Evolutionary conservation across 2,329 filamentous ascomycete genomes (phyloP).

Genomic region (Alternaria gansuensis): DNA sequence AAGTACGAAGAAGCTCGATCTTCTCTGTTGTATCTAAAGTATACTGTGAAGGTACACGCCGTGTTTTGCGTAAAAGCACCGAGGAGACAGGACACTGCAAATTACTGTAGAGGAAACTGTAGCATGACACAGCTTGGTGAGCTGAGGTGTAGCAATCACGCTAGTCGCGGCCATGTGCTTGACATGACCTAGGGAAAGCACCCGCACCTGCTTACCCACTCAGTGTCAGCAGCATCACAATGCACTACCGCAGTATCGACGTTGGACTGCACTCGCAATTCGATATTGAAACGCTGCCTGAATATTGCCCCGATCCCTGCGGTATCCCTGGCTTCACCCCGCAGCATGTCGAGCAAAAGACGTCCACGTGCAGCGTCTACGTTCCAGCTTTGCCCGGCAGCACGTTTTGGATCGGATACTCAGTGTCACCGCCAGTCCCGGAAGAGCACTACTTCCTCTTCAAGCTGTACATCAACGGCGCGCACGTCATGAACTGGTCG

Average conservation of each 20-base stretch:
- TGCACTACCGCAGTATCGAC: constrained; percentile 52
- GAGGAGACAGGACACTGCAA: background rate
- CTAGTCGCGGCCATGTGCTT: background rate
- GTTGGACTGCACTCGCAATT: constrained; percentile 55
- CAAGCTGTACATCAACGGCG: constrained; percentile 56
- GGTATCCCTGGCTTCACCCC: constrained; percentile 20
- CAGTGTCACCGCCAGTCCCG: constrained; percentile 43
- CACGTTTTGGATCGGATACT: constrained; percentile 58
- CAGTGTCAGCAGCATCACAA: constrained; percentile 13
- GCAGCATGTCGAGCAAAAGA: constrained; percentile 31
- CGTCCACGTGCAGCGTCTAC: constrained; percentile 48
- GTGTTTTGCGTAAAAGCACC: background rate
- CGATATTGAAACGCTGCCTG: constrained; percentile 52
- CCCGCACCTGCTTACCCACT: background rate
- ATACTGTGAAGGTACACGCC: background rate
- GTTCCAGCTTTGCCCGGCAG: constrained; percentile 48
- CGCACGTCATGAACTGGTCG: constrained; percentile 56
- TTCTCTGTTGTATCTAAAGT: too few relatives aligned
- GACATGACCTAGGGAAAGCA: background rate
- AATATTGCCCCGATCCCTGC: constrained; percentile 43
- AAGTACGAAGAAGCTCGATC: too few relatives aligned
- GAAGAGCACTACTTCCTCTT: constrained; percentile 54
- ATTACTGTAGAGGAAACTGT: background rate
- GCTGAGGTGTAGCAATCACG: background rate
- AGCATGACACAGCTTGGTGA: background rate